Conservation (phyloP, 2,329 filamentous ascomycete genomes). For the Venturiaceae sp. region DNA sequence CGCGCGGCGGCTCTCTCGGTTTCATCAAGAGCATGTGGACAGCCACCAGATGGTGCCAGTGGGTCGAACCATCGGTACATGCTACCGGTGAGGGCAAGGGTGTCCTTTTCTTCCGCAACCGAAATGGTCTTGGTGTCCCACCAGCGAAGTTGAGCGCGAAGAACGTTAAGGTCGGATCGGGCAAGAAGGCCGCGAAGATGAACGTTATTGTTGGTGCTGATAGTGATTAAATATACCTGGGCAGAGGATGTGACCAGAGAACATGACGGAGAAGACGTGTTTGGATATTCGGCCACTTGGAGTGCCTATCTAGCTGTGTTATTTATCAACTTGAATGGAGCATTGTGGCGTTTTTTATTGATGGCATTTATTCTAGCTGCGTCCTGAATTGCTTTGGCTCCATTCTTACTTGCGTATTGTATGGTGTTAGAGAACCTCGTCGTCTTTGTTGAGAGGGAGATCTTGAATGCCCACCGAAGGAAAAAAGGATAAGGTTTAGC, state of each 20-base stretch:
- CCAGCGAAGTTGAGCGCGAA: constrained; percentile 33
- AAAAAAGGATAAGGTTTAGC: background rate
- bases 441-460: too few relatives aligned
- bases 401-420: background rate
- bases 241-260: background rate
- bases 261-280: background rate
- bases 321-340: background rate
- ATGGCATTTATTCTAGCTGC: background rate
- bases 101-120: constrained; percentile 91
- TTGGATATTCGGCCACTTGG: background rate
- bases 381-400: background rate
- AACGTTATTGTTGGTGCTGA: background rate
- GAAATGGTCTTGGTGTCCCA: constrained; percentile 68
- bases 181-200: constrained; percentile 1
- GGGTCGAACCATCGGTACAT: constrained; percentile 85
- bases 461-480: background rate
- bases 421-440: background rate
- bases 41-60: constrained; percentile 82
- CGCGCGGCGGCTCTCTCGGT: constrained; percentile 63
- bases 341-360: background rate
- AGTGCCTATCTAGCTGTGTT: background rate
- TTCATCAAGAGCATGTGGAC: constrained; percentile 80
- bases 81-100: constrained; percentile 72
- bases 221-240: background rate
- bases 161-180: background rate